Evolutionary conservation across 176 grass and related monocot species (phyloP).

Genomic region (Phoenix dactylifera): DNA sequence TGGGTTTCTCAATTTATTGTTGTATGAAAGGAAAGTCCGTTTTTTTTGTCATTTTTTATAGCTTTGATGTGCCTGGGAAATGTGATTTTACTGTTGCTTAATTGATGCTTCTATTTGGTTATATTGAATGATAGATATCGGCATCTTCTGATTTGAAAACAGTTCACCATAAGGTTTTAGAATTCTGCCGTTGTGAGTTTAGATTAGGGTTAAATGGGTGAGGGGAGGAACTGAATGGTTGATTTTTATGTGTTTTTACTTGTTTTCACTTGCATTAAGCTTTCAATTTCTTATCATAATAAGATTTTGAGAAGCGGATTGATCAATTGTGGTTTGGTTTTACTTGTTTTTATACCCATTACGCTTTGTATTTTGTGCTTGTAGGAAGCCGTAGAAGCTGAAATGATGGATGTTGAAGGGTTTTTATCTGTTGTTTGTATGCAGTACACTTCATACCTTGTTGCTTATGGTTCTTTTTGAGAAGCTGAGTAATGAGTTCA

Average conservation of each 20-base stretch:
- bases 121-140: too few species aligned
- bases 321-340: background rate
- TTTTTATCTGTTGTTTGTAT: too few species aligned
- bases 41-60: background rate
- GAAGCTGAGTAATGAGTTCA: too few species aligned
- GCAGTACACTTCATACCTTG: too few species aligned
- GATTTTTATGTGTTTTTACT: background rate
- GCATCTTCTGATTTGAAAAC: too few species aligned
- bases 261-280: background rate
- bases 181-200: background rate
- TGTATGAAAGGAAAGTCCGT: background rate
- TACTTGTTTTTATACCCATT: background rate
- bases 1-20: background rate
- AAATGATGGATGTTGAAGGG: too few species aligned
- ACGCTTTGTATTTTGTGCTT: too few species aligned
- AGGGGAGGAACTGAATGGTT: background rate
- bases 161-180: background rate
- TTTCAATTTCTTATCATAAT: background rate
- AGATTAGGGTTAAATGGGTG: background rate
- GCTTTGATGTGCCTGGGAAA: background rate
- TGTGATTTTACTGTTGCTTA: too few species aligned
- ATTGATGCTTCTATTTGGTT: too few species aligned
- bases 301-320: background rate
- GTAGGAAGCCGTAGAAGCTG: too few species aligned
- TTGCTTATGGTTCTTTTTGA: too few species aligned